phyloP scores from a whole-genome alignment of 2,329 filamentous ascomycete species.

The Thielaviopsis musarum region DNA sequence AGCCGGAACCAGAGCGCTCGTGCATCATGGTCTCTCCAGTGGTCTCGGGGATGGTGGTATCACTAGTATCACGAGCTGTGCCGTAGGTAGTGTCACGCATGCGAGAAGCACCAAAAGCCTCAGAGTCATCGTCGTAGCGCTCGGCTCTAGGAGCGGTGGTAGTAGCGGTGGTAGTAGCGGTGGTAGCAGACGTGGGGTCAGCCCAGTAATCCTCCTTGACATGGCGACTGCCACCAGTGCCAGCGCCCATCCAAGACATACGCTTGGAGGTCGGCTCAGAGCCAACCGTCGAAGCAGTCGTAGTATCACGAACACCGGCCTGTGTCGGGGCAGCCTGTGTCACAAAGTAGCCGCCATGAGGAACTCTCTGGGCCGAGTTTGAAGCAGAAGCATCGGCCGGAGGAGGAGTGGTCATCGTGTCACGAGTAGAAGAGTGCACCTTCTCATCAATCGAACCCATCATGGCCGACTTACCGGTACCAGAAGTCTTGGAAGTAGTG shows the following conservation, averaged over 20 bases:
- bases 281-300: neutral
- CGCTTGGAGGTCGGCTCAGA: neutral
- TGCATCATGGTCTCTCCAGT: neutral
- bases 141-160: neutral
- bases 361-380: neutral
- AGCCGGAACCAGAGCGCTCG: neutral
- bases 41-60: neutral
- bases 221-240: neutral
- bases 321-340: constrained; percentile 5
- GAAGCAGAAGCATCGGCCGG: neutral
- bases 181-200: neutral
- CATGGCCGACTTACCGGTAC: neutral
- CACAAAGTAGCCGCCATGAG: constrained; percentile 1
- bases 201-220: constrained; percentile 2
- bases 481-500: neutral
- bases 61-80: neutral
- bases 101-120: neutral
- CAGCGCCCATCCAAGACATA: neutral
- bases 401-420: neutral
- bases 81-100: neutral
- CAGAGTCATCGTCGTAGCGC: neutral
- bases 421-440: neutral
- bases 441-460: neutral
- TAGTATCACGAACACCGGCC: neutral
- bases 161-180: neutral